Evolutionary conservation across 768 basidiomycete genomes (phyloP).

Genomic region (Russula ochroleuca): DNA sequence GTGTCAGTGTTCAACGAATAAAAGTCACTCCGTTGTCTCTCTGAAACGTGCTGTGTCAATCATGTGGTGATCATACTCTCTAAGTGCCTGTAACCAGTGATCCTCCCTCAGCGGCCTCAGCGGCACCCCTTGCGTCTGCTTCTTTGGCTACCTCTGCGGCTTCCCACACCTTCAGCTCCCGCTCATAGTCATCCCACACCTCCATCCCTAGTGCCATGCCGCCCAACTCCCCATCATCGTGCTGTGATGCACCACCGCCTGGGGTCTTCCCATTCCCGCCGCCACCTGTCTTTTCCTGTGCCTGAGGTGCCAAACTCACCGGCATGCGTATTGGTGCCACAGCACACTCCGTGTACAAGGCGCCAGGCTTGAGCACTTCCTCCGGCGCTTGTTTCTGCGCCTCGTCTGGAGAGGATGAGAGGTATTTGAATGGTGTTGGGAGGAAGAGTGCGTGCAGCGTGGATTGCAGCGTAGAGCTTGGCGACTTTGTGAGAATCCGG

Average conservation of each 20-base stretch:
- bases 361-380: conserved; percentile 73
- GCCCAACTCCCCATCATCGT: conserved; percentile 66
- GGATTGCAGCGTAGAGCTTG: conserved; percentile 60
- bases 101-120: no score
- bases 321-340: conserved; percentile 41
- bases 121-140: neutral
- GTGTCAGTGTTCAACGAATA: no score
- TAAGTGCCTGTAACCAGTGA: no score
- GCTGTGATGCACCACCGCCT: conserved; percentile 36
- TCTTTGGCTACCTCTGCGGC: neutral
- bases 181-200: conserved; percentile 77
- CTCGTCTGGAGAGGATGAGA: conserved; percentile 32
- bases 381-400: conserved; percentile 32
- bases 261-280: conserved; percentile 27
- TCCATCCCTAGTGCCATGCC: conserved; percentile 62
- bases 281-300: conserved; percentile 29
- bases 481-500: conserved; percentile 64
- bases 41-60: no score
- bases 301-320: conserved; percentile 25
- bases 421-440: conserved; percentile 69
- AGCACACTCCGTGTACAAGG: conserved; percentile 72
- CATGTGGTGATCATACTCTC: no score
- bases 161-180: conserved; percentile 64
- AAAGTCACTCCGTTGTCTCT: no score
- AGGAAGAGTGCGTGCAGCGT: conserved; percentile 80